Evolutionary conservation across 23 red algal species (phyloP).

Genomic region (Chondrus crispus): DNA sequence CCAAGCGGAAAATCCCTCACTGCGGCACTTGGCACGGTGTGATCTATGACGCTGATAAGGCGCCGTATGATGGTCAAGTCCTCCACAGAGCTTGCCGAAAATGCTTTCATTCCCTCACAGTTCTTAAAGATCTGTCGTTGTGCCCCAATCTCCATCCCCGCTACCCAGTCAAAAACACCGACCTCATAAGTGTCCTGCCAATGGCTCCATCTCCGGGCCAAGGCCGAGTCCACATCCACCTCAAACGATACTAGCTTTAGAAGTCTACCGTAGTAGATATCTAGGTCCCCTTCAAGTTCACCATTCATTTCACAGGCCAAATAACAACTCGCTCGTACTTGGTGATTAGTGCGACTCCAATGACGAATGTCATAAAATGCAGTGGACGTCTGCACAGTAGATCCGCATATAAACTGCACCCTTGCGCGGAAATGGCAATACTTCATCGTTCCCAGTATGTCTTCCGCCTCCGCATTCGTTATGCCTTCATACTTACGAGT

Average conservation of each 20-base stretch:
- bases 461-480: no score
- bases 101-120: neutral
- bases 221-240: neutral
- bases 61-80: neutral
- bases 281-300: neutral
- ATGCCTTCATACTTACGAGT: neutral
- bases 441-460: no score
- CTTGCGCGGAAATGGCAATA: neutral
- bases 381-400: neutral
- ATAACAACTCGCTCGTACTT: neutral
- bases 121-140: neutral
- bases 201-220: neutral
- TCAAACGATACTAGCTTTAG: neutral
- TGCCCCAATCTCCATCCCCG: neutral
- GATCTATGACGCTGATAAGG: neutral
- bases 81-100: neutral
- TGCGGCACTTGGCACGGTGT: no score
- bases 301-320: neutral
- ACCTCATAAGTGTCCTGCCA: neutral
- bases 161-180: neutral
- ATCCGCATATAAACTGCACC: neutral
- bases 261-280: neutral
- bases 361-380: neutral
- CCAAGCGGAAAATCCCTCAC: no score
- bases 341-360: neutral